phyloP scores from a whole-genome alignment of 305 asterid species.

The Solanum hybrid region DNA sequence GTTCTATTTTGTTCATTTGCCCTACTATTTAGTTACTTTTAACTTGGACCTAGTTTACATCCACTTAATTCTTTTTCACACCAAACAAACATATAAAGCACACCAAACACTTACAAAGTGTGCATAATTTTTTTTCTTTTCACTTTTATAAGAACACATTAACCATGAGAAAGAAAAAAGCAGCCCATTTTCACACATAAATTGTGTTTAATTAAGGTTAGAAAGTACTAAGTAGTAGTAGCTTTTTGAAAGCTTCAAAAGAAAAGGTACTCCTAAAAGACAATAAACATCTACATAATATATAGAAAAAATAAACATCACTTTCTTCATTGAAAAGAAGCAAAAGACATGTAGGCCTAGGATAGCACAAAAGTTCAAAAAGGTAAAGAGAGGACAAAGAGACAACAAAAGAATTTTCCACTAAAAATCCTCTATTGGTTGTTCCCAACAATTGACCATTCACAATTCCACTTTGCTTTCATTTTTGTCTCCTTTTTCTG shows the following conservation, averaged over 20 bases:
- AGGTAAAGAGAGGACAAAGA: slow-evolving; percentile 12
- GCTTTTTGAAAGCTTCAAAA: not conserved
- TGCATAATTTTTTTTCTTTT: not conserved
- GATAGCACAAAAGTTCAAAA: slow-evolving; percentile 9
- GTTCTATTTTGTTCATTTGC: not conserved
- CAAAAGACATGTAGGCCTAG: slow-evolving; percentile 15
- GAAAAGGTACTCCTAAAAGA: not conserved
- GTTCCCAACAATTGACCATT: slow-evolving; percentile 2
- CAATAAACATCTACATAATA: not conserved
- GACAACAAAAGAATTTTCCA: slow-evolving; percentile 13
- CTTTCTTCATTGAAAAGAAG: slow-evolving; percentile 18
- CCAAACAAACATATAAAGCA: not conserved
- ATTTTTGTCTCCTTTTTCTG: not conserved
- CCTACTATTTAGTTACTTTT: not conserved
- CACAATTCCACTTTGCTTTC: slow-evolving; percentile 14
- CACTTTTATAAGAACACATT: not conserved
- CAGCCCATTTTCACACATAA: not conserved
- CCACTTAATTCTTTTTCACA: not conserved
- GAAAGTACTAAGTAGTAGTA: not conserved
- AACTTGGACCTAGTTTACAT: not conserved
- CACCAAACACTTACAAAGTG: not conserved
- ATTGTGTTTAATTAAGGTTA: not conserved
- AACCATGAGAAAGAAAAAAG: not conserved
- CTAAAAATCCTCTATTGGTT: slow-evolving; percentile 17
- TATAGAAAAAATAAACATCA: slow-evolving; percentile 14